Conservation (phyloP, 345 rosid species). For the Lumnitzera littorea region DNA sequence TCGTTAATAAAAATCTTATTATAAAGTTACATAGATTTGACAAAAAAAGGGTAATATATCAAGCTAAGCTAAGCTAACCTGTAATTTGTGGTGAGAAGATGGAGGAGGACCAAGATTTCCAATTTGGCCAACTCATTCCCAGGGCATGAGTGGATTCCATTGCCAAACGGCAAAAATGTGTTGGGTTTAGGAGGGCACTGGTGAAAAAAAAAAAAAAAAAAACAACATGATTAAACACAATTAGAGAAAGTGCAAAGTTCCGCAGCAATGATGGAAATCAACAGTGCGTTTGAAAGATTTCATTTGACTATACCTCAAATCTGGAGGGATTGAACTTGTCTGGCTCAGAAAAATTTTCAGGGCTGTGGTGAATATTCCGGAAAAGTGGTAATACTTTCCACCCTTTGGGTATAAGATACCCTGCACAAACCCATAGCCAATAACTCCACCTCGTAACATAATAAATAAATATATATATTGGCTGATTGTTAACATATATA, state of each 20-base stretch:
- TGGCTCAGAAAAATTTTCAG: slow-evolving; percentile 35
- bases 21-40: no score
- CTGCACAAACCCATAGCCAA: slow-evolving; percentile 11
- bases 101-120: slow-evolving; percentile 73
- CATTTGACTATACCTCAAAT: slow-evolving; percentile 26
- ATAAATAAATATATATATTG: no score
- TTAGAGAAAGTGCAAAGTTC: no score
- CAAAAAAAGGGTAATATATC: no score
- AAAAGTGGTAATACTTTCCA: slow-evolving; percentile 56
- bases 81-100: slow-evolving; percentile 85
- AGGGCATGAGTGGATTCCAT: slow-evolving; percentile 79
- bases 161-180: slow-evolving; percentile 91
- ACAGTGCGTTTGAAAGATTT: not conserved
- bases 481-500: no score
- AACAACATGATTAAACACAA: not conserved
- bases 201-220: slow-evolving; percentile 2
- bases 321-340: slow-evolving; percentile 40
- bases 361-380: slow-evolving; percentile 42
- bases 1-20: no score
- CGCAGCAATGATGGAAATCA: no score
- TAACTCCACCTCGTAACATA: no score
- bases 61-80: slow-evolving; percentile 20
- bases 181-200: slow-evolving; percentile 80
- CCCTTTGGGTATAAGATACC: slow-evolving; percentile 47
- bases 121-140: slow-evolving; percentile 84